Percentiles rank a stretch among this genome's conserved stretches.
Evolutionary conservation across 345 rosid genomes (phyloP).

Genomic region (Brassica juncea): DNA sequence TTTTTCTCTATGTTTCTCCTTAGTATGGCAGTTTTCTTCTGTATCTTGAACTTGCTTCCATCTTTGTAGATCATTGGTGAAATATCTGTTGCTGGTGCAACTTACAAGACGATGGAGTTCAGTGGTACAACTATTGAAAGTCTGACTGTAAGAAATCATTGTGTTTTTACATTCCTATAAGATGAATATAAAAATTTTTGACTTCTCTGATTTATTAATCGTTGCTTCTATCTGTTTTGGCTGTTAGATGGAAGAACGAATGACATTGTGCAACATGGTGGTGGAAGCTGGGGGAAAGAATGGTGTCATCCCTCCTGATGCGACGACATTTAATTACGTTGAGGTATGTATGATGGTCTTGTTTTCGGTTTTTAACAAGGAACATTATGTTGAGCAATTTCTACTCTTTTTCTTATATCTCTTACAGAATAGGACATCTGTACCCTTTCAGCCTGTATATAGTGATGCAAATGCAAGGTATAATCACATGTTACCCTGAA

Average conservation of each 20-base stretch:
- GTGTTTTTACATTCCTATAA: background rate
- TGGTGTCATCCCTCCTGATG: constrained; percentile 92
- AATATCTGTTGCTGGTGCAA: constrained; percentile 96
- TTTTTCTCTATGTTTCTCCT: background rate
- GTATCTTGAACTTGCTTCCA: constrained; percentile 17
- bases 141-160: constrained; percentile 58
- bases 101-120: constrained; percentile 97
- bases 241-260: constrained; percentile 94
- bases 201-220: background rate
- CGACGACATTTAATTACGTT: constrained; percentile 83
- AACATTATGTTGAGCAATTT: background rate
- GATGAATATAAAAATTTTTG: background rate
- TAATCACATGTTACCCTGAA: background rate
- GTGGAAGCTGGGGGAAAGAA: constrained; percentile 99
- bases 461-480: constrained; percentile 92
- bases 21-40: constrained; percentile 2
- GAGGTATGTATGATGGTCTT: constrained; percentile 53
- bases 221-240: constrained; percentile 20
- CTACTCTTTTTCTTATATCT: constrained; percentile 18
- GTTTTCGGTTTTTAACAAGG: background rate
- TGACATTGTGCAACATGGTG: constrained; percentile 98
- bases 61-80: constrained; percentile 85
- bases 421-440: constrained; percentile 76
- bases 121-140: constrained; percentile 87
- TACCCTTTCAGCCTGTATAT: constrained; percentile 83